A percentile compares a stretch with the other conserved stretches of the same genome.
Evolutionary conservation across 2,329 filamentous ascomycete species (phyloP).

Genomic region (Thielaviopsis punctulata): DNA sequence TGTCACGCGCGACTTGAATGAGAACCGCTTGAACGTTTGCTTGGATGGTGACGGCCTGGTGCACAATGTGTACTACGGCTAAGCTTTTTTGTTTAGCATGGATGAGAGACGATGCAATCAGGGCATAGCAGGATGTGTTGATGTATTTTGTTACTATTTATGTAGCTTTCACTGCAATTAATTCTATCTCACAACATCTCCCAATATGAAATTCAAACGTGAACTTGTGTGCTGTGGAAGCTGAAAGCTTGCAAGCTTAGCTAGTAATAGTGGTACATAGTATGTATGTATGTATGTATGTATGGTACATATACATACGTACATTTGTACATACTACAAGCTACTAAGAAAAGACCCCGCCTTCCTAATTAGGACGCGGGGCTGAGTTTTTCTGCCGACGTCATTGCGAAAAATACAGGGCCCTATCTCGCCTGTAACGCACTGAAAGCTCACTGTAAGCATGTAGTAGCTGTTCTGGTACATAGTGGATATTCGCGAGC

Average conservation of each 20-base stretch:
- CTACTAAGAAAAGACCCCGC: slow-evolving; percentile 4
- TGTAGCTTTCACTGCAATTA: too few relatives aligned
- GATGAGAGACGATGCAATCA: background rate
- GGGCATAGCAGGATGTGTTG: background rate
- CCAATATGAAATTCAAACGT: too few relatives aligned
- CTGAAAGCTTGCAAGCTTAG: too few relatives aligned
- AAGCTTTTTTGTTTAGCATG: slow-evolving; percentile 11
- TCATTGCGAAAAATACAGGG: background rate
- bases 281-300: too few relatives aligned
- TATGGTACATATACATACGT: too few relatives aligned
- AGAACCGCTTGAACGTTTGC: slow-evolving; percentile 40
- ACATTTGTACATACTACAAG: too few relatives aligned
- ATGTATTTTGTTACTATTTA: too few relatives aligned
- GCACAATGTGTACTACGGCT: slow-evolving; percentile 39
- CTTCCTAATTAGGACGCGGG: slow-evolving; percentile 10
- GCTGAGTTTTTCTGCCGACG: slow-evolving; percentile 11
- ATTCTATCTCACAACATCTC: too few relatives aligned
- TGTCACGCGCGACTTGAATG: slow-evolving; percentile 39
- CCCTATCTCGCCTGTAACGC: background rate
- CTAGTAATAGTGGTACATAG: too few relatives aligned
- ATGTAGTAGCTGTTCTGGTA: background rate
- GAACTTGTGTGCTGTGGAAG: too few relatives aligned
- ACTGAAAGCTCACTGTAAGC: background rate
- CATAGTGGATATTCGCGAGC: background rate
- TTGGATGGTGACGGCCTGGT: slow-evolving; percentile 43